Evolutionary conservation across 305 asterid species (phyloP), one percentile per base, ranked within the genome.

Genomic region (Solanum chacoense): DNA sequence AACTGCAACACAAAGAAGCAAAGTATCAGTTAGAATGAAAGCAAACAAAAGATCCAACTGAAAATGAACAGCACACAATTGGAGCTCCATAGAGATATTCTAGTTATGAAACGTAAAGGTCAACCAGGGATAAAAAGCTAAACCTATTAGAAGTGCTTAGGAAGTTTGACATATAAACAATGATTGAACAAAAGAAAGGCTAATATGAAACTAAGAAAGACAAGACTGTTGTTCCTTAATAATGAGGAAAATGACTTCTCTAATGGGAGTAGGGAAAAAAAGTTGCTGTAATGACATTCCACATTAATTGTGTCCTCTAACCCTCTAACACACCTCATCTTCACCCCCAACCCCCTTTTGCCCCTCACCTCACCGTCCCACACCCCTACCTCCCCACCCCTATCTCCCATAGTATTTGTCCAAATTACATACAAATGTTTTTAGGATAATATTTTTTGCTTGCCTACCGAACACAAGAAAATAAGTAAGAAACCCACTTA

Each of bases 1-100:
- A 97, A 93, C 99, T 97, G 96, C 95, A 92, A 88, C 35, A 90
- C 87, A 55, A 42, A 42, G 28, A 20, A 81, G 86, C 6, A 42
- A 50, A 83, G 31, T 55, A 88, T 31, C 87, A 50, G 22, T 50
- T 55, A 31, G 40, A 29, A 83, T 31, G 29, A 45, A 78, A 78
- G 35, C 63, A 26, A 77, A 77, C 63, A 78, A 78, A 22, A 78
- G 13, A 37, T 4, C n/a, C 34, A 37, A 24, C 63, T 78, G 63
- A 78, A 78, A 37, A 37, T 2, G 22, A 77, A 36, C 32, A 11
- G n/a, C 24, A 3, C 12, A 78, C 32, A 37, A 38, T 36, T 13
- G 63, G 65, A 78, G 63, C 22, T 36, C 32, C n/a, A 78, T n/a
- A 37, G 32, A 78, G 20, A 78, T 37, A 78, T 24, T 78, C 35